Percentiles rank a stretch among this genome's conserved stretches.
Conservation (phyloP, 2,329 filamentous ascomycete genomes). For the Fulvia fulva region DNA sequence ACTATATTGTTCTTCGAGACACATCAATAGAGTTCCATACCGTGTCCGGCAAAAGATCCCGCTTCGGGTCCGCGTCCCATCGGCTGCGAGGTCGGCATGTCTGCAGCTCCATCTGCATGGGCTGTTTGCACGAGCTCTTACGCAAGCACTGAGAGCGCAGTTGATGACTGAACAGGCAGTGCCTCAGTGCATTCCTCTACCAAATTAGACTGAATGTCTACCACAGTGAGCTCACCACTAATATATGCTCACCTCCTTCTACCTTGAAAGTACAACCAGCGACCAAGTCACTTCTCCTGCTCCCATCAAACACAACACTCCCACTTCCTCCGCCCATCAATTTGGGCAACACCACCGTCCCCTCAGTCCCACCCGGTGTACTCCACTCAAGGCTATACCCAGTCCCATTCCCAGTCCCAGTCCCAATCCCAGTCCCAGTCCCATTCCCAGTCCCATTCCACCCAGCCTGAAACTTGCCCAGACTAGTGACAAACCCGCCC, state of each 20-base stretch:
- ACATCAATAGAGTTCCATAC: background rate
- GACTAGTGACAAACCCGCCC: constrained; percentile 44
- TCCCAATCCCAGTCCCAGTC: constrained; percentile 23
- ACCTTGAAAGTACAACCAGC: background rate
- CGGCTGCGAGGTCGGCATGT: background rate
- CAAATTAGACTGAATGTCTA: background rate
- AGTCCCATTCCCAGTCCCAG: constrained; percentile 18
- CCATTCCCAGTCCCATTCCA: constrained; percentile 30
- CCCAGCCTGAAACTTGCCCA: constrained; percentile 41
- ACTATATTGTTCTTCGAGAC: background rate
- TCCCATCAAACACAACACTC: constrained; percentile 1
- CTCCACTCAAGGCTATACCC: constrained; percentile 21
- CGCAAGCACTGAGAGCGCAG: no score
- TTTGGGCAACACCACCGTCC: constrained; percentile 27
- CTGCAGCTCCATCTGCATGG: background rate
- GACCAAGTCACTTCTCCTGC: background rate
- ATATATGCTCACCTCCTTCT: background rate
- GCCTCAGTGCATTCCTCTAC: background rate
- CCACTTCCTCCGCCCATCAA: background rate
- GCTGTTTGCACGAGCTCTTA: no score
- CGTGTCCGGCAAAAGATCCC: background rate
- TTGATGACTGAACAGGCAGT: background rate
- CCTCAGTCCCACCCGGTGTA: constrained; percentile 31
- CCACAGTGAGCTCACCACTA: background rate
- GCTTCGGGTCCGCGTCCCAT: background rate